phyloP scores from a whole-genome alignment of 176 grass and related monocot species.

The Tuctoria greenei region DNA sequence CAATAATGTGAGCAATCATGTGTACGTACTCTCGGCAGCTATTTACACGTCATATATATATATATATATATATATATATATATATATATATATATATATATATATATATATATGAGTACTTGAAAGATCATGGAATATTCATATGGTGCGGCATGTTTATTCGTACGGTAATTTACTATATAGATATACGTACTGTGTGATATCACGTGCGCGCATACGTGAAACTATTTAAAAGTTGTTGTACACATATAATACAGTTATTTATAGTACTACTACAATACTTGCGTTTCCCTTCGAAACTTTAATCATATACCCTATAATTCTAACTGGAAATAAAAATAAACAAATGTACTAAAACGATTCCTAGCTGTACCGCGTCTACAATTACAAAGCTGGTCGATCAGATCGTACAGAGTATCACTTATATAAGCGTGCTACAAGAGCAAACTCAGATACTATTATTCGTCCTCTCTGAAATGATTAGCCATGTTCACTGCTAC shows the following conservation, averaged over 20 bases:
- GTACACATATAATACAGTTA: not conserved
- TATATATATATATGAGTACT: not conserved
- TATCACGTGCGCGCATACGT: slow-evolving; percentile 44
- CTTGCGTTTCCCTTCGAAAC: not conserved
- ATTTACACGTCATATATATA: not conserved
- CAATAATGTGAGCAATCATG: not conserved
- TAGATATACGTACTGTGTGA: slow-evolving; percentile 29
- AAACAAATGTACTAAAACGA: not conserved
- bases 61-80: too few species aligned
- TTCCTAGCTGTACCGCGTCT: not conserved
- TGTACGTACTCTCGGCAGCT: not conserved
- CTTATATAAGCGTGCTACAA: not conserved
- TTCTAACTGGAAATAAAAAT: not conserved
- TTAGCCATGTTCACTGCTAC: slow-evolving; percentile 6
- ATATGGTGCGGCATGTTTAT: slow-evolving; percentile 6
- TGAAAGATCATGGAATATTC: slow-evolving; percentile 28
- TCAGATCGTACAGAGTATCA: not conserved
- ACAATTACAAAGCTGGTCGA: not conserved
- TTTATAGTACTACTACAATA: too few species aligned
- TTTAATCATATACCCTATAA: not conserved
- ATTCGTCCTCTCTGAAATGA: slow-evolving; percentile 41
- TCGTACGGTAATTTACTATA: slow-evolving; percentile 9
- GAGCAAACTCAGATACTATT: slow-evolving; percentile 38
- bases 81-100: too few species aligned
- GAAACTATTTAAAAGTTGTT: slow-evolving; percentile 32